Evolutionary conservation across 2,329 filamentous ascomycete genomes (phyloP), one percentile per base, ranked within the genome.

Genomic region (Xylariales sp.): DNA sequence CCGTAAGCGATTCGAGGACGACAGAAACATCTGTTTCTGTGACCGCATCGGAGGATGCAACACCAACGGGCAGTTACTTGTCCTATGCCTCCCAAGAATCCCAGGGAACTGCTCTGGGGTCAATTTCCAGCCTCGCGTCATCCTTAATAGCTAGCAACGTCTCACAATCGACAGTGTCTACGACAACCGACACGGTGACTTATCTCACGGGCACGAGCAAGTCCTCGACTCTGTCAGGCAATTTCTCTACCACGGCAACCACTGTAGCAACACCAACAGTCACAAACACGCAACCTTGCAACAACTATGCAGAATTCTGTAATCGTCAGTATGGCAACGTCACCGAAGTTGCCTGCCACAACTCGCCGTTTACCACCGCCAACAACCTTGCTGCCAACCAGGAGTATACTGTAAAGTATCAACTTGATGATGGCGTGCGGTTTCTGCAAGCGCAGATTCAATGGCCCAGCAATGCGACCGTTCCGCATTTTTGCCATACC

Each of bases 331-430:
- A 89, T 62, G 80, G 83, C 69, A 90, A 93, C 59, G 83, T 93
- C 60, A 90, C 86, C 40, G 72, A 85, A 51, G 76, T 94, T 2
- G 80, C 76, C 15, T 81, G 82, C 14, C 88, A 94, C 65, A 94
- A 94, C 66, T 88, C 85, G 29, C 85, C 86, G 10, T 94, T 94
- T 56, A 72, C 82, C 28, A 69, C 75, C 7, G 57, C 70, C 13
- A 83, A 83, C 49, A 90, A 85, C 58, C 76, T 83, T 8, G 87
- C 81, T 12, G 76, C 84, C 39, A 94, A 94, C 61, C 88, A 94
- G 63, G 69, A 70, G 19, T 69, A 85, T 30, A 60, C 69, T 15
- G 85, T 93, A 33, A 72, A 68, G 11, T 66, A 73, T 23, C 88
- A 94, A 64, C 70, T 94, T 44, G 76, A 93, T 55, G 88, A 94